Conservation (phyloP, 1,139 yeast species). For the Suhomyces chickasaworum region DNA sequence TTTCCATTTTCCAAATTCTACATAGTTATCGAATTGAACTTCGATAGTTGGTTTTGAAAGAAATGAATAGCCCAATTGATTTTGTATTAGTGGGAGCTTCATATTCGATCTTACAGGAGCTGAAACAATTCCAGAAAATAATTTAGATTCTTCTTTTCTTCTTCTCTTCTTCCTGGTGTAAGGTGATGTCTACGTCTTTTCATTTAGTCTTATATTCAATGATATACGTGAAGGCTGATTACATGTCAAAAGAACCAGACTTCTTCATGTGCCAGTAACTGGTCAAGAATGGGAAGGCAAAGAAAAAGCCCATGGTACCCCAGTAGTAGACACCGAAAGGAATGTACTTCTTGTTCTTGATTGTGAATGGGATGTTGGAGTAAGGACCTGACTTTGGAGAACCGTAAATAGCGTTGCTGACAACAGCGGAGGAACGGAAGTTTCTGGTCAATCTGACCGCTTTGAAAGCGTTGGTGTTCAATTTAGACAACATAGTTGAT, state of each 20-base stretch:
- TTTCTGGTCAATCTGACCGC: slow-evolving; percentile 28
- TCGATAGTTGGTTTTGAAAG: too few relatives aligned
- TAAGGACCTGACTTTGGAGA: slow-evolving; percentile 77
- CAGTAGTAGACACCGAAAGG: slow-evolving; percentile 84
- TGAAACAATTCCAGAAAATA: too few relatives aligned
- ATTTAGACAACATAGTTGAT: slow-evolving; percentile 17
- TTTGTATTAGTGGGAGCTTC: too few relatives aligned
- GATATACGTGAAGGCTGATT: slow-evolving; percentile 4
- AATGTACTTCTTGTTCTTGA: slow-evolving; percentile 78
- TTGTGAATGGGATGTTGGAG: slow-evolving; percentile 91
- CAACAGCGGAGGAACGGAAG: slow-evolving; percentile 41
- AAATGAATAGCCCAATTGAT: too few relatives aligned
- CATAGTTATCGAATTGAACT: too few relatives aligned
- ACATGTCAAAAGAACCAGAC: slow-evolving; percentile 55
- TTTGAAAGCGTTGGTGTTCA: slow-evolving; percentile 13
- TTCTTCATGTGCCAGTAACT: slow-evolving; percentile 73
- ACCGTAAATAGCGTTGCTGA: slow-evolving; percentile 39
- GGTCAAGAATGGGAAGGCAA: slow-evolving; percentile 67
- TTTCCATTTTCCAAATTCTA: too few relatives aligned
- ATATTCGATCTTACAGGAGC: too few relatives aligned
- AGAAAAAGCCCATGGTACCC: slow-evolving; percentile 67
- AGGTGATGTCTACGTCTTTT: background rate
- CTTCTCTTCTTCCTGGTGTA: too few relatives aligned
- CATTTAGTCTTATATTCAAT: slow-evolving; percentile 3
- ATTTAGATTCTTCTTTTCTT: too few relatives aligned